Percentiles rank a stretch among this genome's conserved stretches.
Evolutionary conservation across 2,329 filamentous ascomycete species (phyloP).

Genomic region (Beauveria rudraprayagi): DNA sequence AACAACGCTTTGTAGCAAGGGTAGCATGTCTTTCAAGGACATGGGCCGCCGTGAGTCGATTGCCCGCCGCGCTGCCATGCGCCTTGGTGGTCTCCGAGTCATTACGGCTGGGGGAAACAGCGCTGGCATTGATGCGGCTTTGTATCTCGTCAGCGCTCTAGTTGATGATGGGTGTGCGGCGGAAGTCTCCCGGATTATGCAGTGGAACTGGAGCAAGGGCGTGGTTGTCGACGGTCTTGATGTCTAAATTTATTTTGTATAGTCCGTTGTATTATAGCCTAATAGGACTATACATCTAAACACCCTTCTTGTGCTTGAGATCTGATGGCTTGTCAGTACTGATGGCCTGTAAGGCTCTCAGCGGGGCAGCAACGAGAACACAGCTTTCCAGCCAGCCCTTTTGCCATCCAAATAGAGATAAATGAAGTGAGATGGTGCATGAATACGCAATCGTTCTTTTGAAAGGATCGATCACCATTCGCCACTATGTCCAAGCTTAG

Average conservation of each 20-base stretch:
- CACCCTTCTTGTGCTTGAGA: conserved; percentile 1
- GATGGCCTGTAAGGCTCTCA: too few relatives aligned
- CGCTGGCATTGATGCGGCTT: conserved; percentile 71
- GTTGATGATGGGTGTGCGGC: conserved; percentile 69
- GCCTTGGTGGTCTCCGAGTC: conserved; percentile 60
- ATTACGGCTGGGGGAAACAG: conserved; percentile 74
- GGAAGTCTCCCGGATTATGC: conserved; percentile 66
- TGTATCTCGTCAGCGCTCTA: conserved; percentile 79
- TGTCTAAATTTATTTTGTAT: conserved; percentile 44
- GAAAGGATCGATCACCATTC: not conserved
- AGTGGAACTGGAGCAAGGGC: conserved; percentile 82
- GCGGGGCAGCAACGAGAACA: too few relatives aligned
- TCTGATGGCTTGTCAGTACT: conserved; percentile 1
- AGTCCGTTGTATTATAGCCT: conserved; percentile 12
- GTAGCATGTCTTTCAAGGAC: conserved; percentile 73
- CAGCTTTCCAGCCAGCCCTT: not conserved
- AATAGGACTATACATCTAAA: conserved; percentile 6
- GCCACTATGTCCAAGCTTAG: not conserved
- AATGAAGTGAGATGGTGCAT: not conserved
- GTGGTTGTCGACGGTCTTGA: conserved; percentile 78
- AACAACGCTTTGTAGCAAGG: conserved; percentile 50
- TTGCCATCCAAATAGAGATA: not conserved
- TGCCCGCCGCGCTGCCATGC: conserved; percentile 67
- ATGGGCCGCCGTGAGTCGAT: conserved; percentile 75
- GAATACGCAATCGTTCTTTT: not conserved